These are phyloP conservation scores for Penicillium sp. DNA, from an alignment of 2,329 filamentous ascomycete species.

Conservation along the genomic window DNA sequence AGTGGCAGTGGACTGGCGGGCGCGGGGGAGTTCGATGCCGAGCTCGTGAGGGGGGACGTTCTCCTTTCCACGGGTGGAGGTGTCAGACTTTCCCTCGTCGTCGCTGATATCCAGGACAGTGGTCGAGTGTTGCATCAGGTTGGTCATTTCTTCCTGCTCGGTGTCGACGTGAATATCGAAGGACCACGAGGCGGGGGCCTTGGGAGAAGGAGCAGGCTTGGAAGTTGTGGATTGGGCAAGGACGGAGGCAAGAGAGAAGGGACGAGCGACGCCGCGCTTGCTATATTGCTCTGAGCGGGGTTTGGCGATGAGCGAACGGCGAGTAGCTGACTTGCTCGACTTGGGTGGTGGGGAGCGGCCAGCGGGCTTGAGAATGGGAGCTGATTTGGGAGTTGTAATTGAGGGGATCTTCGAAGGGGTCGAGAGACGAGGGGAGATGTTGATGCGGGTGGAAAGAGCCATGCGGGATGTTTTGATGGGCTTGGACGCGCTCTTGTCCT, in stretches of 20 bases:
- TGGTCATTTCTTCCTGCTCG: constrained; percentile 84
- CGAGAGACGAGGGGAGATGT: constrained; percentile 20
- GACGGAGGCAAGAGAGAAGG: constrained; percentile 83
- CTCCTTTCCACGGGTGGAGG: constrained; percentile 76
- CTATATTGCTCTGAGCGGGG: constrained; percentile 67
- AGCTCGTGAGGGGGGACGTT: constrained; percentile 72
- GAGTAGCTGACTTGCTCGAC: constrained; percentile 66
- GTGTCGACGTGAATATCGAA: constrained; percentile 96
- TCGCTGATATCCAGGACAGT: constrained; percentile 84
- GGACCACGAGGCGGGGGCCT: constrained; percentile 62
- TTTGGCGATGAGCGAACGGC: constrained; percentile 64
- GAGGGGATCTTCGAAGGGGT: constrained; percentile 30
- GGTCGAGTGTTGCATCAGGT: constrained; percentile 87
- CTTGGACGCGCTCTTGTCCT: constrained; percentile 43
- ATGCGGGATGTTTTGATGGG: constrained; percentile 50
- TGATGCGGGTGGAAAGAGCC: constrained; percentile 31
- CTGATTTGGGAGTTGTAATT: constrained; percentile 44
- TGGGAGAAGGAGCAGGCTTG: constrained; percentile 54
- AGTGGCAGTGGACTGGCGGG: constrained; percentile 20
- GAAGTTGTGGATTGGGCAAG: constrained; percentile 56
- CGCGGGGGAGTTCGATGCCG: constrained; percentile 61
- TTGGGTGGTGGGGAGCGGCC: constrained; percentile 77
- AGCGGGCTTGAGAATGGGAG: constrained; percentile 66
- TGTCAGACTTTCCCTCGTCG: constrained; percentile 65
- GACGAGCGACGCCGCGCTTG: constrained; percentile 50